Evolutionary conservation across 441 rosid genomes (phyloP).

Genomic region (Corymbia citriodora): DNA sequence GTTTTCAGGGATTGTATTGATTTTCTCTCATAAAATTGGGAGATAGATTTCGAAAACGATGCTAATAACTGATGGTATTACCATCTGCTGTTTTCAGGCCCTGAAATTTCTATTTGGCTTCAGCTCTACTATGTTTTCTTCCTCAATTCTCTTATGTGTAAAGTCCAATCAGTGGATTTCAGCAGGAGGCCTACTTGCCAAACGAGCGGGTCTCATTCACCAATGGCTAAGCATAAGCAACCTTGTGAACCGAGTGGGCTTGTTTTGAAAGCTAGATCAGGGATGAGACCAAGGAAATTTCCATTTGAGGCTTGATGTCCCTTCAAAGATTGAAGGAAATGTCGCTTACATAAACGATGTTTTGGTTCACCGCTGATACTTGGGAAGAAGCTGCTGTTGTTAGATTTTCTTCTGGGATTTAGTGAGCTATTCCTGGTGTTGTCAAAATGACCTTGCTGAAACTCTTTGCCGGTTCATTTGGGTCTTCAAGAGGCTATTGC

Average conservation of each 20-base stretch:
- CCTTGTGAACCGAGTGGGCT: neutral
- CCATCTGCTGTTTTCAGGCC: neutral
- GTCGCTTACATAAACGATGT: neutral
- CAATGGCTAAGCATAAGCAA: neutral
- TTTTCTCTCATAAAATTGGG: neutral
- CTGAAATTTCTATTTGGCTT: neutral
- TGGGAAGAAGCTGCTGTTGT: neutral
- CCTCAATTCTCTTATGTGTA: neutral
- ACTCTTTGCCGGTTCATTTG: fast-evolving
- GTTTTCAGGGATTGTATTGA: neutral
- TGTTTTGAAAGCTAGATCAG: neutral
- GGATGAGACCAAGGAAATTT: neutral
- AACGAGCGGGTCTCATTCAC: neutral
- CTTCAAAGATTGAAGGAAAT: neutral
- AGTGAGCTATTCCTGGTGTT: neutral
- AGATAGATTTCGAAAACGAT: neutral
- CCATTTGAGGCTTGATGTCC: neutral
- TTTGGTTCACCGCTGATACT: neutral
- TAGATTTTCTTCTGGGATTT: neutral
- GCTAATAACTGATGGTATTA: neutral
- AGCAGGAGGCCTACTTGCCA: neutral
- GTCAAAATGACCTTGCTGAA: neutral
- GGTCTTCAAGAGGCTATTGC: neutral
- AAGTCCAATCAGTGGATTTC: neutral
- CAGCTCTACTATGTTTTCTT: neutral